A percentile compares a stretch with the other conserved stretches of the same genome.
These are phyloP conservation scores for Pelagophyceae sp. DNA, from an alignment of 352 stramenopile species.

Conservation along the genomic window DNA sequence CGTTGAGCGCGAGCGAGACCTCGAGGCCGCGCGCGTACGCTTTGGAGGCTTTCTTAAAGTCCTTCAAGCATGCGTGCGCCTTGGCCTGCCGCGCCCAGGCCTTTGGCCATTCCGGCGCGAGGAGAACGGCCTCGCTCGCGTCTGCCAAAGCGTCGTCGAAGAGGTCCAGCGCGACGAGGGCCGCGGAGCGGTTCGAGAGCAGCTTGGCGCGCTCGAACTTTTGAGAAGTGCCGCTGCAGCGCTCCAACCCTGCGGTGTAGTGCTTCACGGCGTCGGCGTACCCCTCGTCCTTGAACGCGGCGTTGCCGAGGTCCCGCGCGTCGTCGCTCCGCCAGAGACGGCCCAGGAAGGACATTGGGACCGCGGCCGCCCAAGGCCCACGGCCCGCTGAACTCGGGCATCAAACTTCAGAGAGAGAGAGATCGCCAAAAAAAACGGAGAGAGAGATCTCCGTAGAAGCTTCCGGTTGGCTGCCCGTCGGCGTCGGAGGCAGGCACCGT, in stretches of 20 bases:
- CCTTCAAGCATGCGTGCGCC: not conserved
- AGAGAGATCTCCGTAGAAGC: not conserved
- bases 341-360: no score
- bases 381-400: no score
- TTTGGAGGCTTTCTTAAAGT: not conserved
- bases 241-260: not conserved
- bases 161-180: not conserved
- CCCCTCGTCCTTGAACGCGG: constrained; percentile 1
- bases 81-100: constrained; percentile 3
- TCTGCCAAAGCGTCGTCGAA: not conserved
- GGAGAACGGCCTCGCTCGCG: not conserved
- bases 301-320: not conserved
- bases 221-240: not conserved
- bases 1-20: not conserved
- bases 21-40: constrained; percentile 6
- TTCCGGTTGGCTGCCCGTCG: not conserved
- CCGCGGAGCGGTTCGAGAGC: constrained; percentile 10
- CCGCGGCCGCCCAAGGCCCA: no score
- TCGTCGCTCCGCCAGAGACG: no score
- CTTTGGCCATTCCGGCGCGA: constrained; percentile 4
- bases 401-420: no score
- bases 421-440: no score
- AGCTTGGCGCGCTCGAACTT: not conserved
- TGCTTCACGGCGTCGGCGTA: not conserved
- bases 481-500: not conserved